Conservation (phyloP, 2,329 filamentous ascomycete genomes). For the Aspergillus tamarii region DNA sequence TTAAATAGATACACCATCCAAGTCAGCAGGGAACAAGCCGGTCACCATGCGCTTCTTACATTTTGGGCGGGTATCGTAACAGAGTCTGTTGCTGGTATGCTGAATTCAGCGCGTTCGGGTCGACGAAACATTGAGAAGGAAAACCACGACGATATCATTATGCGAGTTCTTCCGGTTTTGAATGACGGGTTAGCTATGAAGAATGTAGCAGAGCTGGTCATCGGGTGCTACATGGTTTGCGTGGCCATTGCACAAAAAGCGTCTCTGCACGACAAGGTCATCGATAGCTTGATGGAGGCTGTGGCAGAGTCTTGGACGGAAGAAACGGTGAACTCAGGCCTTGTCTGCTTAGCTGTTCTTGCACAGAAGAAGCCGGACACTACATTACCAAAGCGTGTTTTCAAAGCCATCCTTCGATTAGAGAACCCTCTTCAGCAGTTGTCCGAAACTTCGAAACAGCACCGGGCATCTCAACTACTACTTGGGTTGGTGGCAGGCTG, state of each 20-base stretch:
- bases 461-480: slow-evolving; percentile 38
- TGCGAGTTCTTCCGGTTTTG: slow-evolving; percentile 70
- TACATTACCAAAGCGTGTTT: slow-evolving; percentile 69
- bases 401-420: slow-evolving; percentile 54
- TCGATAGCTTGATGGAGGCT: slow-evolving; percentile 90
- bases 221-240: slow-evolving; percentile 89
- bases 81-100: slow-evolving; percentile 79
- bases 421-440: slow-evolving; percentile 37
- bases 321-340: slow-evolving; percentile 71
- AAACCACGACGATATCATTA: slow-evolving; percentile 75
- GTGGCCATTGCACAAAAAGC: slow-evolving; percentile 84
- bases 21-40: slow-evolving; percentile 70
- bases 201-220: slow-evolving; percentile 75
- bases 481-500: slow-evolving; percentile 43
- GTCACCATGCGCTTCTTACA: slow-evolving; percentile 76
- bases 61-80: slow-evolving; percentile 92
- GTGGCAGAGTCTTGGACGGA: slow-evolving; percentile 75
- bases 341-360: slow-evolving; percentile 79
- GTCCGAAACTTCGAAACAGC: slow-evolving; percentile 37
- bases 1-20: slow-evolving; percentile 80
- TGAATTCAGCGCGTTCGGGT: slow-evolving; percentile 77
- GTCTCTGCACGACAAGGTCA: slow-evolving; percentile 73
- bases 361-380: slow-evolving; percentile 76
- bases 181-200: slow-evolving; percentile 77
- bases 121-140: slow-evolving; percentile 75